A percentile compares a stretch with the other conserved stretches of the same genome.
Conservation (phyloP, 768 basidiomycete genomes). For the Hirschioporus abietinus region DNA sequence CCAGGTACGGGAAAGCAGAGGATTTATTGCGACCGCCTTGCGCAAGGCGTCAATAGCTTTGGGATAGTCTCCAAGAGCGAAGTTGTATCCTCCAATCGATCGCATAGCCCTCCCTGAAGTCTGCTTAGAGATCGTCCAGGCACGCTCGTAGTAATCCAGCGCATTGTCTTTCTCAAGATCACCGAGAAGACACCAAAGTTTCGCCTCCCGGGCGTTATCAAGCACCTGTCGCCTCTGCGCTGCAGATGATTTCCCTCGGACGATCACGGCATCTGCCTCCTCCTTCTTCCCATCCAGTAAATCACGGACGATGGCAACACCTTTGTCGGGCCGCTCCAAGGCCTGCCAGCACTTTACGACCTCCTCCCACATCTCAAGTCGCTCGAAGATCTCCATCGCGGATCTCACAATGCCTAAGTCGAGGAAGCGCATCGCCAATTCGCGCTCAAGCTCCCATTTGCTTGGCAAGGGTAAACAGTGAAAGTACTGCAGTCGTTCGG, state of each 20-base stretch:
- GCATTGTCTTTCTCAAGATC: conserved; percentile 79
- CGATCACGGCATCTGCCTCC: conserved; percentile 72
- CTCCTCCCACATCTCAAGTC: conserved; percentile 98
- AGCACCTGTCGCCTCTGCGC: conserved; percentile 36
- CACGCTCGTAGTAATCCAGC: conserved; percentile 67
- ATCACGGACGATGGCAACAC: conserved; percentile 75
- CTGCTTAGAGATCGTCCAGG: conserved; percentile 77
- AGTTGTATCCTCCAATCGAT: conserved; percentile 81
- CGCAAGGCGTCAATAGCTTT: conserved; percentile 63
- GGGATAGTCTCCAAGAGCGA: conserved; percentile 57
- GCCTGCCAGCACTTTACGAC: conserved; percentile 84
- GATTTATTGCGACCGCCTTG: conserved; percentile 82
- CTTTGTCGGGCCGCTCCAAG: conserved; percentile 76
- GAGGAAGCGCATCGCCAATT: conserved; percentile 80
- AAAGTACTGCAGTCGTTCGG: conserved; percentile 76
- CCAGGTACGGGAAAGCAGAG: conserved; percentile 84
- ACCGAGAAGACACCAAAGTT: conserved; percentile 92
- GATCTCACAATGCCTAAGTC: conserved; percentile 84
- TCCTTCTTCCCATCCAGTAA: conserved; percentile 77
- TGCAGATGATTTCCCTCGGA: conserved; percentile 50
- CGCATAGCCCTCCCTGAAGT: conserved; percentile 90
- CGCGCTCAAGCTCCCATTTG: conserved; percentile 90
- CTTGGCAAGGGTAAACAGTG: conserved; percentile 80
- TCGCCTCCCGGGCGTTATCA: conserved; percentile 74
- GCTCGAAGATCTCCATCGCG: conserved; percentile 89